A percentile compares a stretch with the other conserved stretches of the same genome.
Evolutionary conservation across 164 flowering plant species (phyloP).

Genomic region (Malania oleifera): DNA sequence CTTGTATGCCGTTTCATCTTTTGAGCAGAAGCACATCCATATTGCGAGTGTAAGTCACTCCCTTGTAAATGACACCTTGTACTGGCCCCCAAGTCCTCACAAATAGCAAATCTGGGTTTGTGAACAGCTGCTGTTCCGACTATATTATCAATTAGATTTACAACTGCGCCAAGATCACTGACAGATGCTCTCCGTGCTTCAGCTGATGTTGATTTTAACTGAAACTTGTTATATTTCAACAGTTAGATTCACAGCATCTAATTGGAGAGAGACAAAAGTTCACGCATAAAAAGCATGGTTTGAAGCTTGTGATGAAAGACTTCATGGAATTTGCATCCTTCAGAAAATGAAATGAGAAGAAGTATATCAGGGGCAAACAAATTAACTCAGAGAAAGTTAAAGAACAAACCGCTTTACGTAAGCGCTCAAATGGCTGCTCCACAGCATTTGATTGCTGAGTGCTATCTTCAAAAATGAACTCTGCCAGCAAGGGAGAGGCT

Average conservation of each 20-base stretch:
- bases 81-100: not conserved
- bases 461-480: not conserved
- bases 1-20: not conserved
- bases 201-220: conserved; percentile 3
- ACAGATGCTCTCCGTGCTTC: conserved; percentile 3
- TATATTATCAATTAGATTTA: not conserved
- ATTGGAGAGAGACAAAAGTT: too few relatives aligned
- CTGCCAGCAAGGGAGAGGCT: not conserved
- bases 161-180: not conserved
- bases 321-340: too few relatives aligned
- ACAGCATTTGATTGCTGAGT: not conserved
- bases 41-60: not conserved
- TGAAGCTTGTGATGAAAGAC: too few relatives aligned
- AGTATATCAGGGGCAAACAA: not conserved
- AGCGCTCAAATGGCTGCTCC: conserved; percentile 2
- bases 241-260: not conserved
- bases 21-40: not conserved
- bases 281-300: too few relatives aligned
- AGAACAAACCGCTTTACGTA: conserved; percentile 1
- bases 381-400: not conserved
- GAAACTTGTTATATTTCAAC: not conserved
- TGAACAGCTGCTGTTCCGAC: not conserved
- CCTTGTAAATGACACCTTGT: not conserved
- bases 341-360: too few relatives aligned
- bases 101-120: not conserved